A percentile compares a stretch with the other conserved stretches of the same genome.
These are phyloP conservation scores for Solidago caesia DNA, from an alignment of 129 eudicot species.

Conservation along the genomic window DNA sequence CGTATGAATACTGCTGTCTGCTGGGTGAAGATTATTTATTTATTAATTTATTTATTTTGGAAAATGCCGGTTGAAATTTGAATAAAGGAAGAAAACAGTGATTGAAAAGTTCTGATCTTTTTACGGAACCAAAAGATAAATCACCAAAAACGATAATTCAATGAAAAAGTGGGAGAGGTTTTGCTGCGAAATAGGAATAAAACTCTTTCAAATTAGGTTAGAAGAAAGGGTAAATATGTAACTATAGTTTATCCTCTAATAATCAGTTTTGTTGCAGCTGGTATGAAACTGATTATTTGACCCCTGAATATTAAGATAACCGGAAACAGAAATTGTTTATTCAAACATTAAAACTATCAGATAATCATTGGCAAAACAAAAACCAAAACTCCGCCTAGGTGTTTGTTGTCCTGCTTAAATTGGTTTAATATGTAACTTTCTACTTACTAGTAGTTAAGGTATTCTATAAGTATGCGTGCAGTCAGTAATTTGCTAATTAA, in stretches of 20 bases:
- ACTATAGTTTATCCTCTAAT: neutral
- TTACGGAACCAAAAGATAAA: too few species aligned
- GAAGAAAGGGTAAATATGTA: neutral
- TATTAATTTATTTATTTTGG: neutral
- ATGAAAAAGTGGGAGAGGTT: neutral
- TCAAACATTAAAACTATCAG: neutral
- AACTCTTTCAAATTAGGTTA: neutral
- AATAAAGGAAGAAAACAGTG: too few species aligned
- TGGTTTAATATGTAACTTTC: neutral
- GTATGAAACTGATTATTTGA: neutral
- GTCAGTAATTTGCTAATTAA: neutral
- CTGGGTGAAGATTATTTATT: neutral
- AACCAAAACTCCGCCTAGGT: neutral
- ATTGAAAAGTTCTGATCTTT: too few species aligned
- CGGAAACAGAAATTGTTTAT: neutral
- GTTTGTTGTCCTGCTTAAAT: neutral
- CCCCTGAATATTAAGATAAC: neutral
- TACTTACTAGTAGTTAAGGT: neutral
- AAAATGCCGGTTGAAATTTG: neutral
- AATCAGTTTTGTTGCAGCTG: neutral
- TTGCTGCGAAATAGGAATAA: neutral
- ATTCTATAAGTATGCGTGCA: neutral
- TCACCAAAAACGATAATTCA: neutral
- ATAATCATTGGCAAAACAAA: neutral
- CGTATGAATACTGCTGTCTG: neutral